Evolutionary conservation across 441 rosid species (phyloP), one percentile per base, ranked within the genome.

Genomic region (Lepidium campestre): DNA sequence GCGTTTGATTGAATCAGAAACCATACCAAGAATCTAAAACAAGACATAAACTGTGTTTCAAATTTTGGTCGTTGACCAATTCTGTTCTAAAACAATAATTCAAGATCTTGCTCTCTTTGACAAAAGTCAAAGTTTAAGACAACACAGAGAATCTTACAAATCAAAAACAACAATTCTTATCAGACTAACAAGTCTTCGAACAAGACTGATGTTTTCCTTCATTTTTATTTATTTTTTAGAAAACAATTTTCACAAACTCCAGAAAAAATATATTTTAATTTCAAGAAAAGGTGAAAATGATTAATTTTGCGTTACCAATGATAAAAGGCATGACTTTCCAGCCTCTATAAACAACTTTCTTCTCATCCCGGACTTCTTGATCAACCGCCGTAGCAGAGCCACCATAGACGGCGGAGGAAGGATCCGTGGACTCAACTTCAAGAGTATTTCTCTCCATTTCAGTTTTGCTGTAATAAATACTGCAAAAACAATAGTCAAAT

Each of bases 241-340:
- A 25, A 27, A 7, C 0, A 10, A 12, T n/a, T 18, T 55, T 31
- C 19, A 12, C 2, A 59, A 63, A 35, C 18, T 29, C 17, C 19
- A 15, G 27, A 7, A 35, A 7, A 14, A 47, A 13, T 44, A 23
- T n/a, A 18, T 14, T 29, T 31, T 0, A 15, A 34, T 9, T 13
- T 5, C 7, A 4, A 56, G 46, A 19, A 6, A 17, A 9, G 11
- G 39, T 19, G 39, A 3, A 15, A n/a, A 39, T 54, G 19, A 39
- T 29, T 0, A 31, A 4, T 22, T 23, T 19, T 0, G 49, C 0
- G 40, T 62, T 67, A 86, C 92, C 92, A 48, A 86, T 80, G 44
- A 86, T 79, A 55, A 74, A 85, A 47, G 93, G 93, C 93, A 87
- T 87, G 73, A 78, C 82, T 77, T 78, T 85, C 79, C 85, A 76